Evolutionary conservation across 257 asterid species (phyloP), one percentile per base, ranked within the genome.

Genomic region (Nicotiana sylvestris): DNA sequence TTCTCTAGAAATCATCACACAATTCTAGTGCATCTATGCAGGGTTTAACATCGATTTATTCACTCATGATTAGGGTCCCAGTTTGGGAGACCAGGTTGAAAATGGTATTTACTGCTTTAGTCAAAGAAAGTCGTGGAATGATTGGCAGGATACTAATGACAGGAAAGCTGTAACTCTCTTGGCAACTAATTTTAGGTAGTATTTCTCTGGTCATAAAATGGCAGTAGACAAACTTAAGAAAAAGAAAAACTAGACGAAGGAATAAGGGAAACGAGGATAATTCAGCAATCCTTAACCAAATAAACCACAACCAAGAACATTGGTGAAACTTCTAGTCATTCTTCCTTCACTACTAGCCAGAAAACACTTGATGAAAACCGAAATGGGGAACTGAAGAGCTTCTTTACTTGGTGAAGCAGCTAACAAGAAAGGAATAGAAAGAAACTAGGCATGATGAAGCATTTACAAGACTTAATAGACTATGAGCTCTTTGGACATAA

Each of bases 221-320:
- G 33, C 57, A 69, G 77, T 69, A n/a, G 57, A 69, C 57, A 69
- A 69, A 69, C 78, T 10, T 21, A 72, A 72, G 13, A 33, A 46
- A 33, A 72, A 21, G 18, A 21, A 72, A 70, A 72, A 53, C 57
- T 37, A 43, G 27, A 46, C 2, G 35, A 43, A 72, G 78, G 60
- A 72, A 72, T 72, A 72, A 21, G 10, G 37, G 60, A 72, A 72
- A 72, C 60, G 15, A n/a, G 78, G 60, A 70, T 46, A 72, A 72
- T 43, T 43, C 60, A 72, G 78, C 7, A 21, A 43, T n/a, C 60
- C 78, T 39, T 6, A 72, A 72, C 49, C 37, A 72, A 72, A 72
- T 72, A 72, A 72, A 72, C 37, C 78, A 70, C 78, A 72, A 72
- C 25, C 78, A 46, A 46, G 78, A 72, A 21, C 21, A 72, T 21